Evolutionary conservation across 352 stramenopile genomes (phyloP).

Genomic region (Aphanomyces astaci): DNA sequence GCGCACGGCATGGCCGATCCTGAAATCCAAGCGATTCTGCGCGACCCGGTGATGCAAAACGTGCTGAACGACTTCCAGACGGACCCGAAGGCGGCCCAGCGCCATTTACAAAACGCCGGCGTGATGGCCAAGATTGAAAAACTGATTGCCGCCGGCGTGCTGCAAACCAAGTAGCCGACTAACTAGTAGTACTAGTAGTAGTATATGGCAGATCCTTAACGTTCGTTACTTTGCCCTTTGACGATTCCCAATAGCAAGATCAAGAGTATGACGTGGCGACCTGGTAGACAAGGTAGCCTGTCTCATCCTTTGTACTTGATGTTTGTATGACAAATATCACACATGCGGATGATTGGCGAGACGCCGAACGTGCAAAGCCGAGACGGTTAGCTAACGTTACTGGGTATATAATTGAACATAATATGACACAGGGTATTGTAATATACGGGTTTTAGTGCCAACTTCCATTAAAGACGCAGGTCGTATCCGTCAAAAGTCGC

Average conservation of each 20-base stretch:
- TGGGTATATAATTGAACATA: neutral
- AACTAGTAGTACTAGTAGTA: too few species aligned
- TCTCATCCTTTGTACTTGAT: neutral
- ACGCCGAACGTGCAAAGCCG: neutral
- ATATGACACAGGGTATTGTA: constrained; percentile 3
- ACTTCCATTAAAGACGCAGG: neutral
- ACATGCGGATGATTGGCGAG: too few species aligned
- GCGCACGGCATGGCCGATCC: constrained; percentile 98
- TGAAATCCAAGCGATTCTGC: constrained; percentile 97
- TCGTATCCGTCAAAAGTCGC: neutral
- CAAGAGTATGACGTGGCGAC: neutral
- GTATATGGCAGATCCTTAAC: neutral
- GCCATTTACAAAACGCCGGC: constrained; percentile 91
- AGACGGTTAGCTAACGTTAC: neutral
- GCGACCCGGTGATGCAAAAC: constrained; percentile 96
- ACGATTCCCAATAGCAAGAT: neutral
- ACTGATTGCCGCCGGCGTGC: constrained; percentile 96
- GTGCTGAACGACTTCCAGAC: constrained; percentile 97
- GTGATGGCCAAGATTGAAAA: constrained; percentile 99
- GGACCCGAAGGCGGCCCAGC: constrained; percentile 85
- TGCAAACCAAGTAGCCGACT: constrained; percentile 93
- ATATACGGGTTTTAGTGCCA: neutral
- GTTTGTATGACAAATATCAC: too few species aligned
- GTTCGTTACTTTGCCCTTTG: too few species aligned
- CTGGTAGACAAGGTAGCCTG: neutral